Conservation (phyloP, 2,329 filamentous ascomycete genomes). For the Seiridium unicorne region DNA sequence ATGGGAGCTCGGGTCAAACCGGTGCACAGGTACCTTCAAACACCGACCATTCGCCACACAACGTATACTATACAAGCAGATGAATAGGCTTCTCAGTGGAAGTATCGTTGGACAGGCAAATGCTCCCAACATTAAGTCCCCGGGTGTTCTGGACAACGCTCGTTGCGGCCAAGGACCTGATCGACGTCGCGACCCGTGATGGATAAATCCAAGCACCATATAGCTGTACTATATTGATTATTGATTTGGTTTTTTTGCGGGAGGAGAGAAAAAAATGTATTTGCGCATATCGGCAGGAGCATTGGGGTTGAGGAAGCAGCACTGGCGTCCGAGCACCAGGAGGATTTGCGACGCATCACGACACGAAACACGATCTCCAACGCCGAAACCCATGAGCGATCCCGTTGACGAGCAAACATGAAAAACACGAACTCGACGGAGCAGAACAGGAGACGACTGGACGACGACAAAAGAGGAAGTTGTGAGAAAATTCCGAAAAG, state of each 20-base stretch:
- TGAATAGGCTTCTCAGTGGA: constrained; percentile 6
- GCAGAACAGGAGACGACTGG: neutral
- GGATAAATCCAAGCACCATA: too few relatives aligned
- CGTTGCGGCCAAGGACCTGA: too few relatives aligned
- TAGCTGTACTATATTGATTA: too few relatives aligned
- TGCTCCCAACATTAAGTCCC: too few relatives aligned
- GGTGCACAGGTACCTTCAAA: constrained; percentile 15
- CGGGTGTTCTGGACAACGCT: too few relatives aligned
- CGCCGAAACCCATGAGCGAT: neutral
- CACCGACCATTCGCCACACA: constrained; percentile 21
- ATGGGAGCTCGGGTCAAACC: constrained; percentile 35
- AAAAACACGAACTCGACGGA: too few relatives aligned
- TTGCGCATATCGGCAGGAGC: too few relatives aligned
- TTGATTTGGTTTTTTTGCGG: too few relatives aligned
- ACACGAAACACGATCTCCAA: constrained; percentile 7
- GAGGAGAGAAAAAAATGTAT: too few relatives aligned
- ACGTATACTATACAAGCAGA: constrained; percentile 32
- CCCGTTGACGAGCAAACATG: neutral
- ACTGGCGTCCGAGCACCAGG: neutral
- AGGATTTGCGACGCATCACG: constrained; percentile 7
- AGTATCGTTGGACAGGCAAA: too few relatives aligned
- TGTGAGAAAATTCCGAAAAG: neutral
- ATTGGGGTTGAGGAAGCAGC: too few relatives aligned
- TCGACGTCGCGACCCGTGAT: too few relatives aligned
- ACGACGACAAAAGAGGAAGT: neutral